Evolutionary conservation across 495 filamentous ascomycete genomes (phyloP), one percentile per base, ranked within the genome.

Genomic region (Halenospora varia): DNA sequence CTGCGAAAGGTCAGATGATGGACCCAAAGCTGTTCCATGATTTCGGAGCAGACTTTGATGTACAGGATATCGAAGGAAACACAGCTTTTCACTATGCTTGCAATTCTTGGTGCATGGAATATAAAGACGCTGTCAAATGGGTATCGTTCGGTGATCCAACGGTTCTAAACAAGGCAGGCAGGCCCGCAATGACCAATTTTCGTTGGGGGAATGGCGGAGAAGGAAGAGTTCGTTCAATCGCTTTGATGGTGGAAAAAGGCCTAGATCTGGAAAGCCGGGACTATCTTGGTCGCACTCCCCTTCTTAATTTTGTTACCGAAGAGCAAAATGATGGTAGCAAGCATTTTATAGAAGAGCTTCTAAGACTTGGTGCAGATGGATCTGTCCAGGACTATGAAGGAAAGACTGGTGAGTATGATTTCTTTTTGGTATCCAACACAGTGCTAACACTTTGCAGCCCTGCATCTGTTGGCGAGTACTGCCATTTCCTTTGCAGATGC

Each of bases 81-180:
- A 53, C 51, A 1, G 51, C 51, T 17, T 53, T 53, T 40, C 51
- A 53, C 25, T 41, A 53, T 41, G 51, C 51, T 11, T 53, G 51
- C 41, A 10, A 13, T 41, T 53, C 51, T 19, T 53, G 51, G 51
- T 20, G 25, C 26, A 53, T 53, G 51, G 35, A 53, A 42, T 6
- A 2, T 1, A 40, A 22, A 17, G 25, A 53, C 22, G 51, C 51
- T 20, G 29, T 17, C 2, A 53, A 20, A 15, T 53, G 51, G 51
- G 17, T 53, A 19, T 53, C 51, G 25, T 42, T 39, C 17, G 1
- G 25, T 17, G 20, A 53, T 25, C 51, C 51, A 9, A 41, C 17
- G 2, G 20, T 53, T 22, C 25, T 8, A 9, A 53, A 53, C 22
- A 41, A 40, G 6, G 4, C 15, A 19, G 51, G 51, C 2, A 39